Percentiles rank a stretch among this genome's conserved stretches.
Evolutionary conservation across 352 stramenopile species (phyloP).

Genomic region (Phytophthora constricta): DNA sequence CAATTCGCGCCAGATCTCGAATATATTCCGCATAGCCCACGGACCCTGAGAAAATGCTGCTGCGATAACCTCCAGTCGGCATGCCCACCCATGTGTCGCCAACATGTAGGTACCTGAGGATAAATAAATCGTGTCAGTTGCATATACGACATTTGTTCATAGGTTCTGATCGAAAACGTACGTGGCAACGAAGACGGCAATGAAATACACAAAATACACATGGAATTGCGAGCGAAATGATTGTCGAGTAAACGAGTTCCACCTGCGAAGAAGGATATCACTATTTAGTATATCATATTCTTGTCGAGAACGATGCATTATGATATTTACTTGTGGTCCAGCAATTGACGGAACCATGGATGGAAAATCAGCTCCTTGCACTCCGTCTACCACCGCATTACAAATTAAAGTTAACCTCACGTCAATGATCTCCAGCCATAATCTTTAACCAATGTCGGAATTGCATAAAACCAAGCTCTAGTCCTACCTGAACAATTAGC

Average conservation of each 20-base stretch:
- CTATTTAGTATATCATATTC: not conserved
- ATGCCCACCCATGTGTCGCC: slow-evolving; percentile 76
- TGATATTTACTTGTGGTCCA: slow-evolving; percentile 74
- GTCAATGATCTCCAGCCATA: too few species aligned
- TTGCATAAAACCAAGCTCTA: too few species aligned
- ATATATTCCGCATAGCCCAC: slow-evolving; percentile 59
- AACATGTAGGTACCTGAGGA: slow-evolving; percentile 69
- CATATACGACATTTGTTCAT: too few species aligned
- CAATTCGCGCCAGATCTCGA: slow-evolving; percentile 54
- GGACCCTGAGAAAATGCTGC: slow-evolving; percentile 53
- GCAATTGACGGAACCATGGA: slow-evolving; percentile 75
- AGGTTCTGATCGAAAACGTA: too few species aligned
- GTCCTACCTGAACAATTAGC: slow-evolving; percentile 65
- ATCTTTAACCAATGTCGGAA: too few species aligned
- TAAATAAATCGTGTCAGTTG: not conserved
- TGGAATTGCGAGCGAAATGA: slow-evolving; percentile 80
- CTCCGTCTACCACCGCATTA: slow-evolving; percentile 54
- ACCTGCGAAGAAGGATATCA: slow-evolving; percentile 41
- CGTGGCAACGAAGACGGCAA: slow-evolving; percentile 77
- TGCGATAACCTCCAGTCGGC: slow-evolving; percentile 73
- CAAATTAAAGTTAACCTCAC: not conserved
- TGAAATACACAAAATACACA: slow-evolving; percentile 81
- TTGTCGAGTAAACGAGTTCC: slow-evolving; percentile 75
- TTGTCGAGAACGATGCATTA: not conserved
- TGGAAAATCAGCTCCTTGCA: slow-evolving; percentile 82